A percentile compares a stretch with the other conserved stretches of the same genome.
These are phyloP conservation scores for Coleophoma crateriformis DNA, from an alignment of 2,329 filamentous ascomycete genomes.

Conservation along the genomic window DNA sequence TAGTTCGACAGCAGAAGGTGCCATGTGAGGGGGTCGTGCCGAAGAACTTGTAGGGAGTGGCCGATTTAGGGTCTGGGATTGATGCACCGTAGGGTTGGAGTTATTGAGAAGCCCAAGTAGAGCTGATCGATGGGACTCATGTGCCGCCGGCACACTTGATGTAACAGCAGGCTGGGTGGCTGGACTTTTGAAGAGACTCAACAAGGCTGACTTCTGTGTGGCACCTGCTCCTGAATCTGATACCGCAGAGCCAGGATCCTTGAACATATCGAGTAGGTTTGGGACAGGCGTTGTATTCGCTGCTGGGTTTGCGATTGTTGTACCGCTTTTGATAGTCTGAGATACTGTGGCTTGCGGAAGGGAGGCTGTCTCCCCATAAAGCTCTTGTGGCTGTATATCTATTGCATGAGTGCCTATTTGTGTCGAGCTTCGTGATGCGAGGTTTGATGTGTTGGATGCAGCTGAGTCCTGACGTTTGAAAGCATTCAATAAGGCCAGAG, in stretches of 20 bases:
- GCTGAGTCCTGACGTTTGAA: slow-evolving; percentile 30
- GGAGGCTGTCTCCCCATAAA: slow-evolving; percentile 14
- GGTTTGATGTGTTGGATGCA: slow-evolving; percentile 6
- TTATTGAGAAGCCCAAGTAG: slow-evolving; percentile 5
- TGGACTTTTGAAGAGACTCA: slow-evolving; percentile 25
- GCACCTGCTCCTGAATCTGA: neutral
- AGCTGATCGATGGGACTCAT: slow-evolving; percentile 3
- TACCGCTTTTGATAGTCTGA: slow-evolving; percentile 5
- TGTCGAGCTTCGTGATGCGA: slow-evolving; percentile 10
- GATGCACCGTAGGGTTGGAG: neutral
- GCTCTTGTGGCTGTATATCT: slow-evolving; percentile 17
- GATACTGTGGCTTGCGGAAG: slow-evolving; percentile 4
- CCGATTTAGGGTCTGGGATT: neutral
- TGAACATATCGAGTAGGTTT: slow-evolving; percentile 4
- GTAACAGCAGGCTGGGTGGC: slow-evolving; percentile 9
- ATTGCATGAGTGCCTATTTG: slow-evolving; percentile 5
- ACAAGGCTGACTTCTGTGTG: slow-evolving; percentile 19
- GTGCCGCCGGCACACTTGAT: slow-evolving; percentile 7
- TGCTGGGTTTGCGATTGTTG: slow-evolving; percentile 8
- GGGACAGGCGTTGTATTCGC: slow-evolving; percentile 16
- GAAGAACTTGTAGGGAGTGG: neutral
- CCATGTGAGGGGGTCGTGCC: slow-evolving; percentile 14
- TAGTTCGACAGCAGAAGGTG: slow-evolving; percentile 24
- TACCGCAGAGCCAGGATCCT: slow-evolving; percentile 1
- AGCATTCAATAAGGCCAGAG: slow-evolving; percentile 37